Base-by-base conservation (phyloP, 139 green algal genomes). In the Tetradesmus obliquus region DNA sequence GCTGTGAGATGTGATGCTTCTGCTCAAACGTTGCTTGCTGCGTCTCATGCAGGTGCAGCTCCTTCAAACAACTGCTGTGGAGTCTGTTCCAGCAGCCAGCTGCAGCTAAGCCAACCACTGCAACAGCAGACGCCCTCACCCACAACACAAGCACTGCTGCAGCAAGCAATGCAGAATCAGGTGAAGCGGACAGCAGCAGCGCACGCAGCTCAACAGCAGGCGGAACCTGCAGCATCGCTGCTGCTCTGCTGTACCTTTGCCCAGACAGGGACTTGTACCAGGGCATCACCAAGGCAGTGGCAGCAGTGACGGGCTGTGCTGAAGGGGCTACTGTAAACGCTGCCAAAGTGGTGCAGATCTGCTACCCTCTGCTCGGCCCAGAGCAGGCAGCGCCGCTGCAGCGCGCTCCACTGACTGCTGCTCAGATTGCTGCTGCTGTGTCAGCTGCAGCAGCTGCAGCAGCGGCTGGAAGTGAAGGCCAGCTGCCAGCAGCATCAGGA, bases 161-260 rank as follows among this genome's bases (percentile, higher is more conserved):
- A 60, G 10, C 55, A 12, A 69, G 24, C 62, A n/a, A 4, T 8
- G 82, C 57, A 54, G 79, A 54, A 62, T 62, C 79, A 19, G 58
- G 15, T n/a, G 82, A 32, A 57, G 62, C 58, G 7, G 22, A 53
- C 15, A 7, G 32, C 79, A 66, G 58, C 57, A 66, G 58, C 60
- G 45, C 8, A 54, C 22, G 60, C 60, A 71, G 66, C 12, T 3
- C 58, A 86, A 12, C 80, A 10, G 45, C 58, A 80, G 80, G 54
- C 24, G 66, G n/a, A 5, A 19, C 51, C 6, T 66, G 72, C 60
- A 82, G 95, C 5, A 87, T 90, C 90, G 87, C 89, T 20, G 60
- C 92, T 15, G 84, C 92, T 82, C 91, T 96, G 82, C 92, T 96
- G 86, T 94, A 96, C 86, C 83, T 96, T 2, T 96, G 95, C 90